Percentiles rank a stretch among this genome's conserved stretches.
These are phyloP conservation scores for Starmerella apis DNA, from an alignment of 805 yeast species.

Conservation along the genomic window DNA sequence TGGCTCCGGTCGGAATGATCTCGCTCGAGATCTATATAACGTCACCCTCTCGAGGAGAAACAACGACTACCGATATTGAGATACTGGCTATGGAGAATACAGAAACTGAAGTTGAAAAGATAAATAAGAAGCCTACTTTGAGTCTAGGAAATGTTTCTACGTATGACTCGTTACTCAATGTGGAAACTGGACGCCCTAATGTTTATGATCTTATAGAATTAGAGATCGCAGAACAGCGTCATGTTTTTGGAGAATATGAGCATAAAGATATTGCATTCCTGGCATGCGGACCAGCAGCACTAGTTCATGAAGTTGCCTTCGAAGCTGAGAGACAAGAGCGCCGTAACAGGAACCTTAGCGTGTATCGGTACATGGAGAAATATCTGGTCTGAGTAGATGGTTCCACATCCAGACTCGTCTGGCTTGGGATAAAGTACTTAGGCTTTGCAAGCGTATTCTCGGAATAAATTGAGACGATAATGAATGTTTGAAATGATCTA, in stretches of 20 bases:
- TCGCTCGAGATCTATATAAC: neutral
- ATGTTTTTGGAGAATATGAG: neutral
- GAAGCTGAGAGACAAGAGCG: constrained; percentile 7
- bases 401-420: no score
- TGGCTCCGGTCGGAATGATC: neutral
- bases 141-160: neutral
- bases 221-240: neutral
- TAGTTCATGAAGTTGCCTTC: constrained; percentile 1
- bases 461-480: no score
- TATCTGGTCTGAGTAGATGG: neutral
- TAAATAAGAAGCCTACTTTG: neutral
- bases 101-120: neutral
- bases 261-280: neutral
- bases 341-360: neutral
- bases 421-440: no score
- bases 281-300: neutral
- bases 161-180: neutral
- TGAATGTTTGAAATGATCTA: no score
- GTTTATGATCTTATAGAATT: neutral
- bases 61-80: neutral
- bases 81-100: no score
- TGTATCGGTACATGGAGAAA: constrained; percentile 3
- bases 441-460: no score
- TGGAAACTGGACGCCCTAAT: neutral
- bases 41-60: neutral